Evolutionary conservation across 106 monocot genomes (phyloP), one percentile per base, ranked within the genome.

Genomic region (Acorus calamus): DNA sequence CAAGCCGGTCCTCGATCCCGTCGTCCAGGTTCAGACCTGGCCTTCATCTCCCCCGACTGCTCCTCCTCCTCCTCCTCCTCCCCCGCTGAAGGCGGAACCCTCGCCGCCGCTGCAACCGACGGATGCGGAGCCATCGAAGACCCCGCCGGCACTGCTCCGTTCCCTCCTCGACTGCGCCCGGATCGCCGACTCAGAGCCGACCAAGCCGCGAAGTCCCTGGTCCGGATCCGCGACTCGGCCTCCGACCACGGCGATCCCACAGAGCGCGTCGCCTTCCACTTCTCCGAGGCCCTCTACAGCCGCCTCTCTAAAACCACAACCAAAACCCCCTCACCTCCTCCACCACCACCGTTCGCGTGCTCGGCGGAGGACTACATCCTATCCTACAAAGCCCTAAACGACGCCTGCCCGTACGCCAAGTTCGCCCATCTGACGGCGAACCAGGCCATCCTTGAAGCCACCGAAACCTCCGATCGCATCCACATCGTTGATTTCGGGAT

Each of bases 371-470:
- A 94, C 10, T 61, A 82, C 68, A 76, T 82, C 3, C 71, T 94
- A 14, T 81, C 79, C 73, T 94, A 94, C 81, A 94, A 82, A 61
- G 65, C 79, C 14, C 65, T 94, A 45, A 80, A 90, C 76, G 94
- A 94, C 63, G 94, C 94, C 4, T 94, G 89, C 71, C 91, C 98
- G 2, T 98, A 88, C 69, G 77, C 83, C 67, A 98, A 88, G 76
- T 98, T 98, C 75, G 72, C 87, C 43, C 98, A 98, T 69, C 75
- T 98, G 52, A 98, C 98, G 43, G 92, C 98, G 4, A 98, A 98
- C 68, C 98, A 98, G 68, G 98, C 92, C 9, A 98, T 98, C 61
- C 80, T 98, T 4, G 98, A 98, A 66, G 82, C 88, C 49, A 88
- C 98, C 1, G 85, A 78, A 28, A 66, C 82, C 4, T 78, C 98